These are phyloP conservation scores for Zygoascus ofunaensis DNA, from an alignment of 805 yeast species.

Conservation along the genomic window DNA sequence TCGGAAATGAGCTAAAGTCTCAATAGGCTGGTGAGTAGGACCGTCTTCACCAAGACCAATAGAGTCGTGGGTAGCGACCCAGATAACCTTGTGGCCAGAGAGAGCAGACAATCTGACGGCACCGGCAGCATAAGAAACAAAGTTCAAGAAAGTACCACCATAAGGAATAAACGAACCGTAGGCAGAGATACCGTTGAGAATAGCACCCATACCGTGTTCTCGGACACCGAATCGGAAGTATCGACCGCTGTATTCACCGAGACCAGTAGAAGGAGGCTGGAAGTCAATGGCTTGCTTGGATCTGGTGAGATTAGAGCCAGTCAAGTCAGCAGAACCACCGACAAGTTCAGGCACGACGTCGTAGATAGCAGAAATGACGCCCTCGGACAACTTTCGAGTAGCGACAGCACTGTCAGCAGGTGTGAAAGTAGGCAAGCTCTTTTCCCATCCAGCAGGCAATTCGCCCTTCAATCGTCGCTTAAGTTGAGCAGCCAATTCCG, in stretches of 20 bases:
- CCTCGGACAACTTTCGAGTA: conserved; percentile 88
- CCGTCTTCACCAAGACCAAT: conserved; percentile 53
- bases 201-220: conserved; percentile 99
- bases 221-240: conserved; percentile 97
- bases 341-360: conserved; percentile 73
- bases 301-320: conserved; percentile 93
- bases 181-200: conserved; percentile 94
- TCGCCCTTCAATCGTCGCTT: conserved; percentile 66
- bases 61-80: conserved; percentile 50
- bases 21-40: conserved; percentile 51
- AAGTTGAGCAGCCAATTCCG: conserved; percentile 70
- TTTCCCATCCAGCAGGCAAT: conserved; percentile 71
- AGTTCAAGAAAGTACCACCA: conserved; percentile 98
- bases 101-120: conserved; percentile 44
- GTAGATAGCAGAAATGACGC: conserved; percentile 54
- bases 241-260: conserved; percentile 86
- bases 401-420: conserved; percentile 78
- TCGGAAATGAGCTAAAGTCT: conserved; percentile 42
- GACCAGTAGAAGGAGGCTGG: conserved; percentile 74
- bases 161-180: conserved; percentile 76
- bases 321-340: conserved; percentile 98
- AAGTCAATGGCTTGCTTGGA: conserved; percentile 76
- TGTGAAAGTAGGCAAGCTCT: conserved; percentile 68
- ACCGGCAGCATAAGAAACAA: conserved; percentile 53
- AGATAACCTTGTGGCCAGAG: conserved; percentile 37